These are phyloP conservation scores for Capsicum chinense DNA, from an alignment of 257 asterid genomes.

Conservation along the genomic window DNA sequence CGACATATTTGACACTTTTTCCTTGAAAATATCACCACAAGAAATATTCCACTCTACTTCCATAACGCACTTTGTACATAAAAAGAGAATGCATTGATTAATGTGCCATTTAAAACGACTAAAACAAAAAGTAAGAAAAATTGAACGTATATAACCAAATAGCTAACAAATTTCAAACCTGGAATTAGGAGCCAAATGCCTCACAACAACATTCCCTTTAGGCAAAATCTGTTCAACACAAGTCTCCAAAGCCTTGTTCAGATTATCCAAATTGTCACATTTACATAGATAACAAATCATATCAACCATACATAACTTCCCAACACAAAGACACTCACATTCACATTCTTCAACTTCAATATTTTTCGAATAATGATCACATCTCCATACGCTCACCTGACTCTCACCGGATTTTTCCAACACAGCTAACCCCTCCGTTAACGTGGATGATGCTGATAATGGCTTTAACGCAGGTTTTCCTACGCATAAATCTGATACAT, in stretches of 20 bases:
- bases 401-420: conserved; percentile 52
- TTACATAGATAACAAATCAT: conserved; percentile 66
- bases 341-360: conserved; percentile 4
- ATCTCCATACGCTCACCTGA: conserved; percentile 68
- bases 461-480: conserved; percentile 79
- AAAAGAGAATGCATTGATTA: too few species aligned
- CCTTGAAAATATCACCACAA: too few species aligned
- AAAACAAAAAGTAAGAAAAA: too few species aligned
- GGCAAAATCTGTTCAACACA: conserved; percentile 56
- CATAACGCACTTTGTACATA: too few species aligned
- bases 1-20: too few species aligned
- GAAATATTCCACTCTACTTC: too few species aligned
- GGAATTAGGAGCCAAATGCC: conserved; percentile 65
- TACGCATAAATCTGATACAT: conserved; percentile 73
- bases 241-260: conserved; percentile 61
- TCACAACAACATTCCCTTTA: conserved; percentile 47
- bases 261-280: conserved; percentile 55
- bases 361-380: conserved; percentile 30
- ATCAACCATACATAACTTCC: conserved; percentile 66
- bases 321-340: conserved; percentile 52
- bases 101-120: too few species aligned
- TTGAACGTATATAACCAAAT: too few species aligned
- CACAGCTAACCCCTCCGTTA: conserved; percentile 55
- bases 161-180: conserved; percentile 42
- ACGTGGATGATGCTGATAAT: conserved; percentile 51